Base-by-base conservation (phyloP, 192 early-diverging fungal genomes). In the Pilobolus umbonatus region DNA sequence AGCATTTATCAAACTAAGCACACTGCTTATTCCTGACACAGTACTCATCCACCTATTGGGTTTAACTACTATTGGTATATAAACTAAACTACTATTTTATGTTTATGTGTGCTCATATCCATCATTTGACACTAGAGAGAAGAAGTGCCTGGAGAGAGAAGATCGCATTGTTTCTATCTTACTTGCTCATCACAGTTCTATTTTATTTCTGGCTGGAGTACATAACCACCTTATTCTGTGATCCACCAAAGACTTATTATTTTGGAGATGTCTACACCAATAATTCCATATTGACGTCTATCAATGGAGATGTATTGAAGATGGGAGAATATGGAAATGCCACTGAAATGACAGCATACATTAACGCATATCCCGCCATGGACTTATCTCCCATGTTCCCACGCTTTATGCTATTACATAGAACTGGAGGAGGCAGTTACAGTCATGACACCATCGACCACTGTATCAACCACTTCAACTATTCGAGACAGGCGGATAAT, bases 341-440 rank as follows among this genome's bases (percentile, higher is more conserved):
- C 14, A 47, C 60, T 9, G 38, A 24, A 22, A 40, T 73, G 38
- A 66, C 71, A 3, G 14, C 48, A 10, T 42, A 39, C 29, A 65
- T 73, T 2, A 59, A 45, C 21, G 25, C 45, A 29, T 61, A 73
- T 52, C 39, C 58, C 15, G 61, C 60, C 26, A 45, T 59, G 14
- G 71, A 73, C 32, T 31, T 73, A 2, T 73, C 71, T 4, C 55
- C 64, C 34, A 57, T 67, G 29, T 73, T 73, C 40, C 71, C 71
- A 5, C 57, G 44, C 11, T 73, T 62, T 51, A 73, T 65, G 50
- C 32, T 45, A 6, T 44, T 73, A 12, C 21, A 52, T 9, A 56
- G 71, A 32, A 25, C 53, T 21, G n/a, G 0, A 15, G 17, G 24
- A 15, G 31, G 51, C 10, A 42, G 19, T 36, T 46, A 50, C 2